Evolutionary conservation across 1,284 basidiomycete genomes (phyloP), one percentile per base, ranked within the genome.

Genomic region (Cryptococcus sp.): DNA sequence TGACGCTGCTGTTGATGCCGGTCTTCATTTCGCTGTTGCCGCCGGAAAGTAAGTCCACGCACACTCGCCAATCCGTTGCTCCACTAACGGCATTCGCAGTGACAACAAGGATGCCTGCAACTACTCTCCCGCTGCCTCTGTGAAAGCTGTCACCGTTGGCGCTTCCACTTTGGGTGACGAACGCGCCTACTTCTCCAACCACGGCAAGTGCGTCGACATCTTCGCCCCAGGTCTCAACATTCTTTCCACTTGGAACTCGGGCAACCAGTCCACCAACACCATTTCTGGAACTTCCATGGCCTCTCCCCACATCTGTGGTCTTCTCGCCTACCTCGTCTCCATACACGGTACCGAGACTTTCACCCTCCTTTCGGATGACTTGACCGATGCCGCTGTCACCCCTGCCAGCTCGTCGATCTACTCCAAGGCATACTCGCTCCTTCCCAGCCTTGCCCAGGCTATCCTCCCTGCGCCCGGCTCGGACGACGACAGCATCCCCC

Each of bases 11-110:
- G 91, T 96, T 56, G 84, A 85, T 27, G 69, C 76, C 48, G 95
- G 95, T 54, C 83, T 99, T 57, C 92, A 97, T 83, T 97, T 98
- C 71, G 91, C 91, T 66, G 93, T 96, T 61, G 93, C 93, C 56
- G 94, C 93, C 61, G 93, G 92, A 83, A 83, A 80, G 71, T 73
- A 55, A 69, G 71, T 67, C 39, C 1, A 67, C 65, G 20, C 51
- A 67, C 61, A 67, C 71, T 63, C 68, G 15, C 43, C 15, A 47
- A 20, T 43, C 16, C 22, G 41, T 55, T 61, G 51, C 61, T 50
- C 47, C 30, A 20, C 35, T 38, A 17, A 13, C 19, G 20, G 54
- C 25, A 43, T 40, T 30, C 75, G 71, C 54, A 82, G 82, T 75
- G 83, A 84, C 78, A 83, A 84, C 79, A 79, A 80, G 69, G 82